Base-by-base conservation (phyloP, 2,329 filamentous ascomycete species). In the Claviceps purpurea region DNA sequence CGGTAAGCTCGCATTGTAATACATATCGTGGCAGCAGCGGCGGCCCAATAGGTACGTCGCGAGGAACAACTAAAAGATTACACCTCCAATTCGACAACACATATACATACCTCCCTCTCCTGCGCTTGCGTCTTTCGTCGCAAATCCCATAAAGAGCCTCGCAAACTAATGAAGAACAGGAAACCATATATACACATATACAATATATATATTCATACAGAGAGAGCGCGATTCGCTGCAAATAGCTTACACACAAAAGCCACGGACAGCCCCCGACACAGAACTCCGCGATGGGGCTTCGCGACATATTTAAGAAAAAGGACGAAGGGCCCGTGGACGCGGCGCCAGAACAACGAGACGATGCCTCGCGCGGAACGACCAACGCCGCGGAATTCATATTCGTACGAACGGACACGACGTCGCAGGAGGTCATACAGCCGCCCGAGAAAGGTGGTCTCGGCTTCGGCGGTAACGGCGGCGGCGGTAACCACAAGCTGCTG, bases 371-470 rank as follows among this genome's bases (percentile, higher is more conserved):
- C 45, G 65, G 60, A 51, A 64, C 71, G 42, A 16, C 20, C 41
- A 13, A 20, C 11, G 2, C 20, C 13, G 14, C 41, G 1, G 20
- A 43, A 43, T 89, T 96, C 71, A 88, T 77, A 56, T 89, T 96
- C 70, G 77, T 93, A 62, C 84, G 89, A 56, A 85, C 87, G 57
- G 91, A 95, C 63, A 95, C 90, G 1, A 70, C 82, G 57, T 82
- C 84, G 1, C 79, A 89, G 64, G 89, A 96, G 66, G 72, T 85
- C 58, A 87, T 95, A 64, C 74, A 81, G 52, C 86, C 87, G 11
- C 85, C 89, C 6, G 65, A 56, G 30, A 34, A 34, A 34, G 30
- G 30, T 34, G 30, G 30, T 10, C 10, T 11, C 30, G 10, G 30
- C 30, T 10, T 10, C 47, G 47, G n/a, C n/a, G n/a, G n/a, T n/a